These are phyloP conservation scores for Persicaria maculosa DNA, from an alignment of 148 eudicot genomes.

Conservation along the genomic window DNA sequence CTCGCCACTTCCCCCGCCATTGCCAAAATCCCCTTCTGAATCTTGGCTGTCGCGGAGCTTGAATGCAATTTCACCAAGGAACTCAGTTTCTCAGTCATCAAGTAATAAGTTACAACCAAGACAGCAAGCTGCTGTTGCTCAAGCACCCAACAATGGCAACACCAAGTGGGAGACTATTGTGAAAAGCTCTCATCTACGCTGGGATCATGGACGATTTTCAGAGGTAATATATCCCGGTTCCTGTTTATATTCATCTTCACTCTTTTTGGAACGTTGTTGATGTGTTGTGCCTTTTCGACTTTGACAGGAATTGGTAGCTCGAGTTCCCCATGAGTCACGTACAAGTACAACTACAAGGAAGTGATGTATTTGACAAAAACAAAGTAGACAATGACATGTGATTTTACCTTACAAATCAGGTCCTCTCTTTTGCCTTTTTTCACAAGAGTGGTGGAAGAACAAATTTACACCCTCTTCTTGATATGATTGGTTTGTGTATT, in stretches of 20 bases:
- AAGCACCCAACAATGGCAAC: constrained; percentile 13
- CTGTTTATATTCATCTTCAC: not conserved
- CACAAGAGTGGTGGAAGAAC: constrained; percentile 10
- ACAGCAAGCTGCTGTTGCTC: constrained; percentile 25
- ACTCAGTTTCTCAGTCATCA: constrained; percentile 40
- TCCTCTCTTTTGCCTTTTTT: not conserved
- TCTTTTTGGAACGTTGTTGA: not conserved
- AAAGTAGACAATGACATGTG: not conserved
- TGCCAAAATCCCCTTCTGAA: constrained; percentile 95
- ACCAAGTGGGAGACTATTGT: constrained; percentile 95
- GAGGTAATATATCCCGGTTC: constrained; percentile 44
- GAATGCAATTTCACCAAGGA: constrained; percentile 52
- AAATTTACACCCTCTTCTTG: constrained; percentile 5
- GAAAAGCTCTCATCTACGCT: constrained; percentile 62
- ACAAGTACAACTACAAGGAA: constrained; percentile 25
- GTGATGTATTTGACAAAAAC: constrained; percentile 7
- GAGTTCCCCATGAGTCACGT: constrained; percentile 27
- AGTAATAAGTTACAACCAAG: constrained; percentile 26
- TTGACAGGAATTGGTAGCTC: constrained; percentile 62
- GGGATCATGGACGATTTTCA: constrained; percentile 74
- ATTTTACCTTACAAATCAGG: not conserved
- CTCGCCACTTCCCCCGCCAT: constrained; percentile 62
- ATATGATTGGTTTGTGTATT: not conserved
- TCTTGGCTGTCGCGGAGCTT: constrained; percentile 88
- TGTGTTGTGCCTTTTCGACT: not conserved